Percentiles rank a stretch among this genome's conserved stretches.
phyloP scores from a whole-genome alignment of 495 filamentous ascomycete genomes.

The Ramalina intermedia region DNA sequence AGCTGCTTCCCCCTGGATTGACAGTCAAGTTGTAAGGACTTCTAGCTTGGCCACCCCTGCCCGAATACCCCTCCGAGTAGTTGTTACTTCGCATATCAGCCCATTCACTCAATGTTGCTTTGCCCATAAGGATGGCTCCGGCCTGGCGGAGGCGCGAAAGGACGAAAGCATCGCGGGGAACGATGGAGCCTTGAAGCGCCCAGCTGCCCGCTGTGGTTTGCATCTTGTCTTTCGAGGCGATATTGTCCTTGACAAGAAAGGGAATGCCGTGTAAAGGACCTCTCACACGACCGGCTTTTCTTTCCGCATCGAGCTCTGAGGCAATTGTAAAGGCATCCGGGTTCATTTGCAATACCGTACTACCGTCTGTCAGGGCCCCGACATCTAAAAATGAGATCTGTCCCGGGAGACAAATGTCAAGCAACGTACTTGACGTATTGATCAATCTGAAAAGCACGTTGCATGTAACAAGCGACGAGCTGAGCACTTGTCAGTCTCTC shows the following conservation, averaged over 20 bases:
- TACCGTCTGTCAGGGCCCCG: slow-evolving; percentile 6
- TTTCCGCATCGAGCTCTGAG: slow-evolving; percentile 39
- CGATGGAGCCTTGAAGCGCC: slow-evolving; percentile 47
- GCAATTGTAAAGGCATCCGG: slow-evolving; percentile 48
- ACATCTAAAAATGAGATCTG: not conserved
- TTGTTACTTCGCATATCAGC: slow-evolving; percentile 58
- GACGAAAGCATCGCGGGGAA: slow-evolving; percentile 51
- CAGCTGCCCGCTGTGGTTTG: slow-evolving; percentile 46
- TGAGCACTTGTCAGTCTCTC: slow-evolving; percentile 33
- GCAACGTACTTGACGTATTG: slow-evolving; percentile 41
- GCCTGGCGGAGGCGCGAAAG: slow-evolving; percentile 44
- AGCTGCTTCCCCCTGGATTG: slow-evolving; percentile 52
- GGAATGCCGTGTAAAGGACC: slow-evolving; percentile 59
- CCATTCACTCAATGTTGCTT: slow-evolving; percentile 60
- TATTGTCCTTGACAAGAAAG: slow-evolving; percentile 62
- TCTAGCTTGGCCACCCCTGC: slow-evolving; percentile 48
- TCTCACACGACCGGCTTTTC: slow-evolving; percentile 35
- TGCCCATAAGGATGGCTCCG: slow-evolving; percentile 54
- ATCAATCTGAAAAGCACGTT: slow-evolving; percentile 38
- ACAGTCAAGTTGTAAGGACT: slow-evolving; percentile 55
- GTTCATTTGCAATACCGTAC: slow-evolving; percentile 45
- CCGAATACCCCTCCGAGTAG: slow-evolving; percentile 56
- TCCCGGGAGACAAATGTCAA: not conserved
- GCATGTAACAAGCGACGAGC: slow-evolving; percentile 37
- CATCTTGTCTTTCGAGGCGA: slow-evolving; percentile 55